Base-by-base conservation (phyloP, 768 basidiomycete species). In the Megacollybia marginata region DNA sequence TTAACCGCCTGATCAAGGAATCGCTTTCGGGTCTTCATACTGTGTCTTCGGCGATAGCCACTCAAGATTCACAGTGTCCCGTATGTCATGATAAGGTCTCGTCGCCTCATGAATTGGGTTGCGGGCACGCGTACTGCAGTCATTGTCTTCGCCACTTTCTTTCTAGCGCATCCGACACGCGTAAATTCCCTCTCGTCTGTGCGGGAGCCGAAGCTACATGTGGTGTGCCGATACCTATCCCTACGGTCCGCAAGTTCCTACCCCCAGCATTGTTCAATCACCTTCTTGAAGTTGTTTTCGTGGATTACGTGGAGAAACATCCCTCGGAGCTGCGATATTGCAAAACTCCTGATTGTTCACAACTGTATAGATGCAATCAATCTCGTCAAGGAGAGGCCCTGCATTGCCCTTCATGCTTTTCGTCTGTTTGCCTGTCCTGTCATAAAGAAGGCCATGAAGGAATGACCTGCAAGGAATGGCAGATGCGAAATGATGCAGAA, bases 331-430 rank as follows among this genome's bases (percentile, higher is more conserved):
- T 80, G 59, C 74, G 75, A 48, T 80, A 82, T 53, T 89, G 88
- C 64, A 80, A 78, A 2, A 87, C 84, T 0, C 80, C 88, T 0
- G 85, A 86, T 58, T 89, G 87, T 59, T 69, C 67, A 5, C 81
- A 85, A 54, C 74, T 87, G 4, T 89, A 89, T 63, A 66, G 72
- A 42, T 60, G 62, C 28, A 48, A 13, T 48, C 48, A 16, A 42
- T 38, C 20, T 49, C 42, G 28, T 9, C 44, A n/a, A 45, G 35
- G n/a, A 19, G 49, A 52, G 34, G 12, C 23, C 60, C 57, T 76
- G 55, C 66, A 74, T 48, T 80, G 79, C 50, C 78, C 77, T 7
- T 75, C 77, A 9, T 82, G 80, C 57, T 72, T 78, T 47, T 58
- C 63, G 23, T 57, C 64, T 6, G 68, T 80, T 19, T 82, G 80